Evolutionary conservation across 768 basidiomycete genomes (phyloP).

Genomic region (Paxillus involutus): DNA sequence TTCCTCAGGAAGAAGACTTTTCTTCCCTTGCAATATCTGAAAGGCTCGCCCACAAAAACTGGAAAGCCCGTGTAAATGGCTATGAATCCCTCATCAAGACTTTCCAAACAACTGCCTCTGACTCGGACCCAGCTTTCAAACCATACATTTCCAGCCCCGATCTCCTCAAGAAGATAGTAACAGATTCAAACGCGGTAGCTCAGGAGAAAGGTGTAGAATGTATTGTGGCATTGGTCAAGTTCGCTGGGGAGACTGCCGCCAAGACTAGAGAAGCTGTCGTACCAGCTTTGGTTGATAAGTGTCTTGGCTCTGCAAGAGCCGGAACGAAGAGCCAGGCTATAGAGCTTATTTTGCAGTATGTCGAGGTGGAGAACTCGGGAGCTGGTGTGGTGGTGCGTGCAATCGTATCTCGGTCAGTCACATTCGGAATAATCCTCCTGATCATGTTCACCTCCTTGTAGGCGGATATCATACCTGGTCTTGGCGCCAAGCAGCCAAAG

Average conservation of each 20-base stretch:
- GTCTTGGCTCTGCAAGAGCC: constrained; percentile 85
- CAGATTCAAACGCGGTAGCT: constrained; percentile 93
- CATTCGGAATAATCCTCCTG: constrained; percentile 19
- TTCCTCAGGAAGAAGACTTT: constrained; percentile 94
- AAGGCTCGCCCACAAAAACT: constrained; percentile 91
- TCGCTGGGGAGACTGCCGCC: constrained; percentile 85
- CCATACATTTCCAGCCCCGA: constrained; percentile 80
- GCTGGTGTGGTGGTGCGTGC: constrained; percentile 83
- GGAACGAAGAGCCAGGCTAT: constrained; percentile 87
- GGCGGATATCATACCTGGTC: constrained; percentile 80
- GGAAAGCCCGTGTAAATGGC: constrained; percentile 95
- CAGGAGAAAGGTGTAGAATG: constrained; percentile 98
- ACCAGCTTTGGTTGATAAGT: constrained; percentile 95
- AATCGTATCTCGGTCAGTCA: constrained; percentile 26
- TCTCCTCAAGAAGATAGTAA: constrained; percentile 81
- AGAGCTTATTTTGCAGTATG: constrained; percentile 85
- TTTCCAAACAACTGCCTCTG: constrained; percentile 87
- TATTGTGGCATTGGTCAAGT: constrained; percentile 81
- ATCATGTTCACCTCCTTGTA: constrained; percentile 36
- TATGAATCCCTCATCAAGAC: constrained; percentile 87
- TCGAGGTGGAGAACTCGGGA: constrained; percentile 90
- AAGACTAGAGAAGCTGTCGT: constrained; percentile 79
- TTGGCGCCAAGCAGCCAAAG: constrained; percentile 94
- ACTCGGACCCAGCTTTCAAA: constrained; percentile 91
- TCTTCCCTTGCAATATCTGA: constrained; percentile 74